Evolutionary conservation across 495 filamentous ascomycete species (phyloP).

Genomic region (Hyaloscypha hepaticicola): DNA sequence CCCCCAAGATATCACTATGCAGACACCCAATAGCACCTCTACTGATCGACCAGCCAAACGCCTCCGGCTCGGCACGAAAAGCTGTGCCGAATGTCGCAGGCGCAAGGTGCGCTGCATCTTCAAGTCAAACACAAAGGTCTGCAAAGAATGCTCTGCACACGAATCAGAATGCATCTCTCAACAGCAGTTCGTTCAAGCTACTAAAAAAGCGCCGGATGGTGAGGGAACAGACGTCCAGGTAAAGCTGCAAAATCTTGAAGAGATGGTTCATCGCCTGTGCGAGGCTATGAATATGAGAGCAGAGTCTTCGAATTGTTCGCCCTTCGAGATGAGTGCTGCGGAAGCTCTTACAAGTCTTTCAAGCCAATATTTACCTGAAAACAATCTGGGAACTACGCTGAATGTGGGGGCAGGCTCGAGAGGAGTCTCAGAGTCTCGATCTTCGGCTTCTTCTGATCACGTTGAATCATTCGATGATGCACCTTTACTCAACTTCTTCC

Average conservation of each 20-base stretch:
- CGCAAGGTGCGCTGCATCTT: slow-evolving; percentile 25
- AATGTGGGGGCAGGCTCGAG: neutral
- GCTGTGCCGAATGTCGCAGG: slow-evolving; percentile 23
- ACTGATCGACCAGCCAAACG: slow-evolving; percentile 18
- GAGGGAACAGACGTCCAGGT: neutral
- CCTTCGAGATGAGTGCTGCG: slow-evolving; percentile 8
- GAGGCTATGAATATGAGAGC: slow-evolving; percentile 2
- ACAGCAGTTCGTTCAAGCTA: neutral
- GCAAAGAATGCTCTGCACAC: slow-evolving; percentile 15
- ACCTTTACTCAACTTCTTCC: slow-evolving; percentile 42
- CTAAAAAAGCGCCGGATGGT: neutral
- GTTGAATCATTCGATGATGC: slow-evolving; percentile 38
- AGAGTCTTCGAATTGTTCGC: neutral
- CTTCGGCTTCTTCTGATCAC: neutral
- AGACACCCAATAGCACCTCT: slow-evolving; percentile 6
- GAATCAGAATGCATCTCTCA: slow-evolving; percentile 14
- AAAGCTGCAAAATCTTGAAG: slow-evolving; percentile 14
- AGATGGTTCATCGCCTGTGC: slow-evolving; percentile 13
- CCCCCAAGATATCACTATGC: neutral
- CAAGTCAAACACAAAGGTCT: neutral
- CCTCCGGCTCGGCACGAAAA: slow-evolving; percentile 20
- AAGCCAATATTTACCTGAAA: neutral
- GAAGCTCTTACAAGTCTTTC: slow-evolving; percentile 13
- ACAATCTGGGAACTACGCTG: neutral
- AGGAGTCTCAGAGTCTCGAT: neutral